A percentile compares a stretch with the other conserved stretches of the same genome.
These are phyloP conservation scores for Blepharisma stoltei DNA, from an alignment of 73 alveolate genomes.

Conservation along the genomic window DNA sequence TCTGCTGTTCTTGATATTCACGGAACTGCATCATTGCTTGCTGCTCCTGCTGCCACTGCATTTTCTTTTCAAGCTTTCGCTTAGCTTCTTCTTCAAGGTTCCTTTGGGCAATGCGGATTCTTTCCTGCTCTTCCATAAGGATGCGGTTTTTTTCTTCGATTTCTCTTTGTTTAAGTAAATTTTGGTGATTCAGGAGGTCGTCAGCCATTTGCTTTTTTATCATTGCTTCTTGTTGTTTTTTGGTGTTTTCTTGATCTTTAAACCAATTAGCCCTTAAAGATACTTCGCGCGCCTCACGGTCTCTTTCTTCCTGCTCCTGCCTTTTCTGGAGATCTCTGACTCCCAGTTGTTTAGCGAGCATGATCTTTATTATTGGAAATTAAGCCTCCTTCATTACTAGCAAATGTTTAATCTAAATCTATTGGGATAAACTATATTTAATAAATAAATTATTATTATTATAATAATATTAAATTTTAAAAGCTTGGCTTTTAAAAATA, in stretches of 20 bases:
- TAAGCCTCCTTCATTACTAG: too few relatives aligned
- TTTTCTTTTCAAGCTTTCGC: not conserved
- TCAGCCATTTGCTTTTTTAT: constrained; percentile 14
- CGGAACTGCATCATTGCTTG: not conserved
- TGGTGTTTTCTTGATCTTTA: not conserved
- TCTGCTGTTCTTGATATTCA: constrained; percentile 9
- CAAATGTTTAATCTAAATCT: too few relatives aligned
- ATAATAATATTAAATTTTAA: too few relatives aligned
- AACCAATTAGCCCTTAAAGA: not conserved
- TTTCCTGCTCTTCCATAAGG: not conserved
- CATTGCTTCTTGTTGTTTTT: not conserved
- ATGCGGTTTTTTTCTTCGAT: not conserved
- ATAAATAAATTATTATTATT: too few relatives aligned
- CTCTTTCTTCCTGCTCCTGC: not conserved
- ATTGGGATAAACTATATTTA: too few relatives aligned
- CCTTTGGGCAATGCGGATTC: not conserved
- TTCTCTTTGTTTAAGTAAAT: not conserved
- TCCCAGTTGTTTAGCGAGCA: too few relatives aligned
- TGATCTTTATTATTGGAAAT: too few relatives aligned
- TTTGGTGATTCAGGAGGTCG: not conserved
- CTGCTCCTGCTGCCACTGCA: constrained; percentile 11
- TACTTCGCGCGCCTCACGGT: constrained; percentile 12
- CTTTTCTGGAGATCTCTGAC: constrained; percentile 4
- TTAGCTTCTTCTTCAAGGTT: not conserved
- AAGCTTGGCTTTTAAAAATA: too few relatives aligned